Percentiles rank a stretch among this genome's conserved stretches.
Evolutionary conservation across 768 basidiomycete genomes (phyloP).

Genomic region (Myochromella boudieri): DNA sequence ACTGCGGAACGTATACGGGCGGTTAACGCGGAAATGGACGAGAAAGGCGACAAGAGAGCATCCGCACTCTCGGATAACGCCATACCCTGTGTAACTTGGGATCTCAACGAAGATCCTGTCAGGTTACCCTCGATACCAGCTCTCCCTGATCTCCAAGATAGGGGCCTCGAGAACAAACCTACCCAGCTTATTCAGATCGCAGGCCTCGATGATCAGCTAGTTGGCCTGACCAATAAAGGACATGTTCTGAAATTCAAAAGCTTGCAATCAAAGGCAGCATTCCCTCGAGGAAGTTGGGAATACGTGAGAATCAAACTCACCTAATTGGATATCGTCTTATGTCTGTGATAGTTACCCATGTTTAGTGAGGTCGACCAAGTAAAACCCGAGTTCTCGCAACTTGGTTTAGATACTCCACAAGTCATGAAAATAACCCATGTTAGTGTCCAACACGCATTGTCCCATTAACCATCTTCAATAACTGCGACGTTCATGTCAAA

Average conservation of each 20-base stretch:
- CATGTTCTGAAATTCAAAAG: conserved; percentile 68
- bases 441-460: conserved; percentile 30
- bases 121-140: conserved; percentile 58
- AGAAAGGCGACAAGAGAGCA: conserved; percentile 34
- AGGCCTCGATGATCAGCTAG: conserved; percentile 65
- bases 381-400: conserved; percentile 20
- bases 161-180: conserved; percentile 25
- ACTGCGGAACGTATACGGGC: conserved; percentile 36
- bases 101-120: conserved; percentile 50
- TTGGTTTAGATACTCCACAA: conserved; percentile 33
- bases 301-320: conserved; percentile 51
- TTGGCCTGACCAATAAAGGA: conserved; percentile 80
- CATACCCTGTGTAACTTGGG: conserved; percentile 67
- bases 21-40: conserved; percentile 48
- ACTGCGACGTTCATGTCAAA: conserved; percentile 6
- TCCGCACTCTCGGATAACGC: conserved; percentile 32
- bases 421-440: conserved; percentile 78
- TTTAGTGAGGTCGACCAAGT: conserved; percentile 68
- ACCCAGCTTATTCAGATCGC: conserved; percentile 77
- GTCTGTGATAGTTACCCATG: conserved; percentile 56
- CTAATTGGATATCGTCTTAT: neutral
- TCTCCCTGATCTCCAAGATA: conserved; percentile 50
- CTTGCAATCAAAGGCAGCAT: conserved; percentile 40
- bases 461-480: neutral
- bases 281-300: conserved; percentile 53